Evolutionary conservation across 441 rosid species (phyloP).

Genomic region (Populus hybrid): DNA sequence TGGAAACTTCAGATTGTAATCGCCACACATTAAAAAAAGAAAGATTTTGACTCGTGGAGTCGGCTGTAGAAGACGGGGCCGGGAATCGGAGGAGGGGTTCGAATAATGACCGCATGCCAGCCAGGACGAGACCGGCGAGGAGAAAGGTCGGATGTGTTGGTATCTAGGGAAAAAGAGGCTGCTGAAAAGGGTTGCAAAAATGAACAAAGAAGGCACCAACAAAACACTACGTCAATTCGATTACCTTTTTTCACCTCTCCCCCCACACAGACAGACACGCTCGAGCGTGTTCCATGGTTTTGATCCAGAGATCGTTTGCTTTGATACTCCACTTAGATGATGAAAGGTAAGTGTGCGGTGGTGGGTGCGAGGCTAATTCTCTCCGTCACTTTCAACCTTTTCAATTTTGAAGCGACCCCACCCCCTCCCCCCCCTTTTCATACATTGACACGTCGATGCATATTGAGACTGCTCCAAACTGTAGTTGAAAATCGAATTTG

Average conservation of each 20-base stretch:
- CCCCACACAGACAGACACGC: background rate
- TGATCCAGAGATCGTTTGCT: background rate
- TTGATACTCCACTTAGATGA: slow-evolving; percentile 23
- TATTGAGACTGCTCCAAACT: too few species aligned
- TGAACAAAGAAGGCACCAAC: slow-evolving; percentile 17
- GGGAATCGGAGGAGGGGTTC: too few species aligned
- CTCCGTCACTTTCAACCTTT: slow-evolving; percentile 57
- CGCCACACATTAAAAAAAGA: too few species aligned
- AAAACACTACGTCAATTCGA: slow-evolving; percentile 41
- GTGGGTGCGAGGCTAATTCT: slow-evolving; percentile 35
- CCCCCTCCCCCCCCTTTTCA: too few species aligned
- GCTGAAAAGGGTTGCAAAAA: slow-evolving; percentile 32
- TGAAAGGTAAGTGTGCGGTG: slow-evolving; percentile 50
- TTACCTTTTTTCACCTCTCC: slow-evolving; percentile 26
- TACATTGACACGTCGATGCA: too few species aligned
- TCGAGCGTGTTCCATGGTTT: too few species aligned
- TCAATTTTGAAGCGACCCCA: slow-evolving; percentile 25
- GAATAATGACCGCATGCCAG: background rate
- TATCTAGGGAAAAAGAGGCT: slow-evolving; percentile 14
- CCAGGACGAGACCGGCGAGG: background rate
- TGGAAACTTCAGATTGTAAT: too few species aligned
- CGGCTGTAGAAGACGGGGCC: background rate
- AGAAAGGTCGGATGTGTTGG: slow-evolving; percentile 10
- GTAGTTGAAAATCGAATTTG: too few species aligned
- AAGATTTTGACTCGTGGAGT: background rate